Evolutionary conservation across 306 rosid genomes (phyloP), one percentile per base, ranked within the genome.

Genomic region (Argentina anserina): DNA sequence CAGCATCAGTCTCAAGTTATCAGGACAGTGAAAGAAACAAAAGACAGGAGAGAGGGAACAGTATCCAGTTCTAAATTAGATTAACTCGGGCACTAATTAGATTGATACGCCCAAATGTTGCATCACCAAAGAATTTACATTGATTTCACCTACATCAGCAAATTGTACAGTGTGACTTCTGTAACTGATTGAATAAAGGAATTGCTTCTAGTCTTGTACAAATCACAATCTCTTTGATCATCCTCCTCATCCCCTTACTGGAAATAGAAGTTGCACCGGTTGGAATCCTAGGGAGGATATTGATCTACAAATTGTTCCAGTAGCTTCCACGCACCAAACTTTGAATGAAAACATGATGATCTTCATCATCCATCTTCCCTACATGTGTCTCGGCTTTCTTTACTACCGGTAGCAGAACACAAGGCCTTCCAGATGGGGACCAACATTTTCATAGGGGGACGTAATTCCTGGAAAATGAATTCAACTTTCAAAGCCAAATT

Each of bases 391-490:
- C 55, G 77, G 75, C 77, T 59, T 67, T 79, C 84, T 74, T 78
- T 75, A 62, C 75, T 60, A 64, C 68, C 87, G 42, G 86, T 86
- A 62, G 96, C 89, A 13, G 86, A 82, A 79, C 97, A 85, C 66
- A 91, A 74, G 74, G 90, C 96, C 92, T 91, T 90, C 98, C 98
- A 94, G 69, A 94, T 88, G 72, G 87, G 96, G 42, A 86, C 89
- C 81, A 94, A 72, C 86, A 88, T 91, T 83, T 89, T 91, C 80
- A 87, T 75, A 0, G 97, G 98, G 15, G 97, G 98, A 6, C 81
- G 87, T 41, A 89, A 76, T 56, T 81, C 86, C 96, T 91, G 78
- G 67, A 70, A 61, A 72, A 71, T 47, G 55, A 61, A 73, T 70
- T 75, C 76, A 64, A 77, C 53, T 75, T 52, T 45, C 70, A 72